phyloP scores from a whole-genome alignment of 1,284 basidiomycete genomes.

The Pyrrhoderma lamaoense region DNA sequence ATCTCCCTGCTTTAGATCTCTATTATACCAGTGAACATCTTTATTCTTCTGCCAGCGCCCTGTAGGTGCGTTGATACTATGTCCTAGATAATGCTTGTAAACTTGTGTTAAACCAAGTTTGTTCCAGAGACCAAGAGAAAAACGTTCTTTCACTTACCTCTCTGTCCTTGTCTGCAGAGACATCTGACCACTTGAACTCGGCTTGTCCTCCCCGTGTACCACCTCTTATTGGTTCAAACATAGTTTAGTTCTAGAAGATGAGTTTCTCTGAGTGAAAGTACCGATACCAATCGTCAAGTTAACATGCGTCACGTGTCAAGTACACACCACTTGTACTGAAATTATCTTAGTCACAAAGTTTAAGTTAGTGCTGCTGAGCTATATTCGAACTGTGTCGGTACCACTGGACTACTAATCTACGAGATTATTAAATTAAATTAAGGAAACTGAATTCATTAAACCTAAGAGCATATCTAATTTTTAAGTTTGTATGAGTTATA shows the following conservation, averaged over 20 bases:
- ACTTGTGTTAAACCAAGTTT: background rate
- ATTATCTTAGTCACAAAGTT: too few species aligned
- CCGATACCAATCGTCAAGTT: too few species aligned
- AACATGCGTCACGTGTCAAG: too few species aligned
- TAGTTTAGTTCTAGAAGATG: constrained; percentile 26
- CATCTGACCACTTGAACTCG: constrained; percentile 89
- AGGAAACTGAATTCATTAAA: too few species aligned
- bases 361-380: too few species aligned
- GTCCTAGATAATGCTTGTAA: constrained; percentile 78
- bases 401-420: too few species aligned
- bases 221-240: constrained; percentile 78
- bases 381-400: too few species aligned
- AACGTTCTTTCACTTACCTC: constrained; percentile 45
- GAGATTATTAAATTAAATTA: too few species aligned
- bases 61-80: constrained; percentile 87
- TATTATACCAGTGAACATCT: constrained; percentile 88
- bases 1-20: constrained; percentile 45
- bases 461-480: too few species aligned
- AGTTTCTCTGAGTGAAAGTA: too few species aligned
- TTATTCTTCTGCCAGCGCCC: constrained; percentile 95
- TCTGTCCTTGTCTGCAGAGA: constrained; percentile 85
- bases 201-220: constrained; percentile 85
- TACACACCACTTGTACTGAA: too few species aligned
- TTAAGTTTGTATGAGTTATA: too few species aligned
- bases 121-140: background rate